These are phyloP conservation scores for Fusarium veterinarium DNA, from an alignment of 2,329 filamentous ascomycete species.

Conservation along the genomic window DNA sequence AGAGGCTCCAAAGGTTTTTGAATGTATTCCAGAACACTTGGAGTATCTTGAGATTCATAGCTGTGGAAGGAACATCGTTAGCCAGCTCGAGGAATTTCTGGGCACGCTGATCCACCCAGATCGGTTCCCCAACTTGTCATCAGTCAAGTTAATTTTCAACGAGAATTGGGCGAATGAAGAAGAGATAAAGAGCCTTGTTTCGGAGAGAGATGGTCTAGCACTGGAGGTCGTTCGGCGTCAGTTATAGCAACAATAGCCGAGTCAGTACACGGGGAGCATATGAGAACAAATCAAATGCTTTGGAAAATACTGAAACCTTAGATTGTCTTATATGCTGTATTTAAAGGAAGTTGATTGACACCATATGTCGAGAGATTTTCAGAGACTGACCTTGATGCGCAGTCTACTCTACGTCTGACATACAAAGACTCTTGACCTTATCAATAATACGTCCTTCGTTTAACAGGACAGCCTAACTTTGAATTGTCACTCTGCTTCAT, in stretches of 20 bases:
- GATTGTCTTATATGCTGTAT: no score
- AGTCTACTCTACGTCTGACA: neutral
- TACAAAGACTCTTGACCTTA: neutral
- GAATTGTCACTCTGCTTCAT: no score
- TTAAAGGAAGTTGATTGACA: no score
- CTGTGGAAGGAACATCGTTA: neutral
- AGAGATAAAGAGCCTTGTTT: neutral
- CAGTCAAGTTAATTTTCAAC: neutral
- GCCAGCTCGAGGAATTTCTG: neutral
- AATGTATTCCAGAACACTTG: neutral
- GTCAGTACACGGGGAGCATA: no score
- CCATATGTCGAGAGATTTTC: no score
- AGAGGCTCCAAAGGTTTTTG: neutral
- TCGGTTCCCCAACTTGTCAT: neutral
- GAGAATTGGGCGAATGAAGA: neutral
- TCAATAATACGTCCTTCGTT: neutral
- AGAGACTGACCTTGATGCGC: fast-evolving
- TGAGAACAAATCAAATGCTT: no score
- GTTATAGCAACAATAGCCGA: no score
- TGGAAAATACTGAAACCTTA: no score
- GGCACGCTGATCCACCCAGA: neutral
- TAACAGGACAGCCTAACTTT: no score
- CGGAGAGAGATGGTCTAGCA: neutral
- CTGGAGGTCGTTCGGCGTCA: neutral
- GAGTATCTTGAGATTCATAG: neutral